Percentiles rank a stretch among this genome's conserved stretches.
Evolutionary conservation across 495 filamentous ascomycete species (phyloP).

Genomic region (Podospora pseudocomata): DNA sequence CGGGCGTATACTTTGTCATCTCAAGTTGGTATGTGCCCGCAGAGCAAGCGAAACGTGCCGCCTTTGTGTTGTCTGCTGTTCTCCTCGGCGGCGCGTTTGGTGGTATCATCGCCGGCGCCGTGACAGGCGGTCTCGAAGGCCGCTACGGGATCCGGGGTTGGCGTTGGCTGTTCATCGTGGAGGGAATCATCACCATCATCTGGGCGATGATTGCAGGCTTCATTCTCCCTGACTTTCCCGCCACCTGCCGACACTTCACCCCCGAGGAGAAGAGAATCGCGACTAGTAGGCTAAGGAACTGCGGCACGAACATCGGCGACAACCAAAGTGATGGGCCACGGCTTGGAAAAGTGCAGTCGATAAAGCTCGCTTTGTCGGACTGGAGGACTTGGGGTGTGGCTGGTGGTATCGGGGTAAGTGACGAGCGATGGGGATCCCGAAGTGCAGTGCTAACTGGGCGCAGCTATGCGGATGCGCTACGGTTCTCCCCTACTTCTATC

Average conservation of each 20-base stretch:
- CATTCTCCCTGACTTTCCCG: conserved; percentile 55
- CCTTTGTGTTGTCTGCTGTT: conserved; percentile 55
- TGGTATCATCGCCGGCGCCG: conserved; percentile 41
- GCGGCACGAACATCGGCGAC: not conserved
- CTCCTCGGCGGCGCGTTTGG: conserved; percentile 60
- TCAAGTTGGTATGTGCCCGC: conserved; percentile 61
- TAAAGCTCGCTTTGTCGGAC: not conserved
- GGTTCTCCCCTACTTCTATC: conserved; percentile 50
- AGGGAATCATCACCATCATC: conserved; percentile 53
- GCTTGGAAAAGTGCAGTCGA: conserved; percentile 1
- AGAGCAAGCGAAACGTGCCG: conserved; percentile 58
- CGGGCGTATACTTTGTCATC: conserved; percentile 53
- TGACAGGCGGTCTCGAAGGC: conserved; percentile 53
- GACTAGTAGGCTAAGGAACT: not conserved
- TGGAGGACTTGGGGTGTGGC: conserved; percentile 12
- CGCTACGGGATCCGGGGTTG: conserved; percentile 43
- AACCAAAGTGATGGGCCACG: conserved; percentile 20
- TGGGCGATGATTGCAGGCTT: conserved; percentile 51
- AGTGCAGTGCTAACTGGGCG: not conserved
- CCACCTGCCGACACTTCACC: conserved; percentile 59
- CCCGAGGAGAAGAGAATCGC: conserved; percentile 48
- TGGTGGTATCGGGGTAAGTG: conserved; percentile 1
- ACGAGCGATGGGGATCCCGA: too few species aligned
- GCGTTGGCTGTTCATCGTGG: conserved; percentile 53
- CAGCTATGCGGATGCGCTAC: conserved; percentile 40